Evolutionary conservation across 2,329 filamentous ascomycete species (phyloP), one percentile per base, ranked within the genome.

Genomic region (Sporothrix humicola): DNA sequence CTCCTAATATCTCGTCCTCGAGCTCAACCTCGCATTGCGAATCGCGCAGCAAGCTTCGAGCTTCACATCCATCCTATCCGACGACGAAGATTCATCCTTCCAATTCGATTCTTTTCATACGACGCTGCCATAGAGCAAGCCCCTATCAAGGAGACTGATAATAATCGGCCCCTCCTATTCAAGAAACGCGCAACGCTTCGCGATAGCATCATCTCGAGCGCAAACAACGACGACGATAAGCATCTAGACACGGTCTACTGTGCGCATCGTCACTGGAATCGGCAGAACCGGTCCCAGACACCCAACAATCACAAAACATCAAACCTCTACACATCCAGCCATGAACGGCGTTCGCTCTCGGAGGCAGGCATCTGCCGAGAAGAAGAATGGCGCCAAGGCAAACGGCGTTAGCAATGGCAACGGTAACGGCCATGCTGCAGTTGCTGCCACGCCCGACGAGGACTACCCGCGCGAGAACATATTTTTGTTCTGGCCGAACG

Each of bases 401-500:
- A 72, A 58, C 37, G 74, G 66, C 52, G 61, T 56, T 48, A 48
- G 56, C 20, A 72, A 73, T 54, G 52, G 84, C 74, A 87, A 87
- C 76, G 83, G 84, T 72, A 80, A 82, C 73, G 82, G 81, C 70
- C 79, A 81, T 52, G 69, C 56, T 3, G 69, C 56, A 10, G 50
- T 42, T 6, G 37, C 50, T 5, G 54, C 59, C 17, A 72, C 71
- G 23, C 8, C 37, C 23, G 20, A 54, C 37, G 50, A 54, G n/a
- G 26, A 17, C 13, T 65, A 72, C 23, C 48, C 59, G 59, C 80
- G 82, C 58, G 92, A 95, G 82, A 95, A 95, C 81, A 92, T 95
- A 76, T 95, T 95, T 77, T 82, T 95, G 46, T 95, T 95, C 82
- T 91, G 88, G 82, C 93, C 93, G 44, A 95, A 95, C 79, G 85